Base-by-base conservation (phyloP, 192 early-diverging fungal genomes). In the Entomortierella beljakovae region DNA sequence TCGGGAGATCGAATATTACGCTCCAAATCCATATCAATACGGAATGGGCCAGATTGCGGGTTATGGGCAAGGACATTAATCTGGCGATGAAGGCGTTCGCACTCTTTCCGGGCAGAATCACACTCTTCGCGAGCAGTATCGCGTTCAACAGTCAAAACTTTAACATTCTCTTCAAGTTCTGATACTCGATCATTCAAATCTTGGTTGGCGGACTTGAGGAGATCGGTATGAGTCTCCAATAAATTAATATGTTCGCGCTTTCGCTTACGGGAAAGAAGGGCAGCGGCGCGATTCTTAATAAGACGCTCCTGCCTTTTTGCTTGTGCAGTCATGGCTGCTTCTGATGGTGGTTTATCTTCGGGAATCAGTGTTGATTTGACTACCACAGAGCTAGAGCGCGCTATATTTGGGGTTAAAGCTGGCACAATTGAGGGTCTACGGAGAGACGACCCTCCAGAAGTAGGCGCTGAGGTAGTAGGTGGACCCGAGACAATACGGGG, bases 271-370 rank as follows among this genome's bases (percentile, higher is more conserved):
- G 92, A 94, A 59, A 94, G 77, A 35, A 95, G 81, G 13, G 96
- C 96, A 0, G 94, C 93, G 4, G 93, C 94, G 15, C 96, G 90
- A 81, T 98, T 98, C 85, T 96, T 96, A 57, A 98, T 95, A 64
- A 98, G 75, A 34, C 96, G 85, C 64, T 94, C 92, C 68, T 95
- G 92, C 28, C 92, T 87, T 80, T 97, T 98, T 34, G 88, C 84
- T 34, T 79, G 75, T 9, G 75, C 75, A 18, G 57, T 65, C 61
- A 87, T 80, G 31, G 83, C 82, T 1, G 80, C 75, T 0, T 85
- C 85, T 16, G 81, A 81, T 57, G 81, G 80, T 25, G 71, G 63
- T 50, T 74, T 72, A 23, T 73, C 68, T 20, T 74, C 80, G 26
- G 74, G 64, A 46, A 70, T 49, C 55, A 79, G 29, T 3, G 80